A percentile compares a stretch with the other conserved stretches of the same genome.
Evolutionary conservation across 768 basidiomycete species (phyloP).

Genomic region (Podaxis sp.): DNA sequence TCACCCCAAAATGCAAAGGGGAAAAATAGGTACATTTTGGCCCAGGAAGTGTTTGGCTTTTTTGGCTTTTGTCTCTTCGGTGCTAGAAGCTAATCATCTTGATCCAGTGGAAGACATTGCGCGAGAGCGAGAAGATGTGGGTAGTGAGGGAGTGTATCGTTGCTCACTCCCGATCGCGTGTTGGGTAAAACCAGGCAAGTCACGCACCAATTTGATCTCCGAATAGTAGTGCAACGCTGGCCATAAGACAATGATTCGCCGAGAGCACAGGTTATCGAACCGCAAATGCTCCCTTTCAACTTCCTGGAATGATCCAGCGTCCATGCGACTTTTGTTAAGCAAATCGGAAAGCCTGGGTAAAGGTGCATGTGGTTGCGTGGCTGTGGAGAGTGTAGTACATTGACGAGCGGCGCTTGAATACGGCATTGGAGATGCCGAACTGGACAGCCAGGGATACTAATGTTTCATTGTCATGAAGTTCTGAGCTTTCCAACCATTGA

Average conservation of each 20-base stretch:
- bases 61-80: background rate
- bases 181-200: background rate
- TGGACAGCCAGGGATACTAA: background rate
- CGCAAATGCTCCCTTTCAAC: no score
- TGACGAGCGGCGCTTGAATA: background rate
- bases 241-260: background rate
- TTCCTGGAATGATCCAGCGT: background rate
- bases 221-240: background rate
- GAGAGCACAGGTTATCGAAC: background rate
- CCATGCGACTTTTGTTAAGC: background rate
- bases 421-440: background rate
- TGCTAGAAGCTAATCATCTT: background rate
- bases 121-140: no score
- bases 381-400: background rate
- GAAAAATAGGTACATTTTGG: background rate
- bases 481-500: background rate
- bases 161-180: no score
- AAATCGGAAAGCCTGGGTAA: background rate
- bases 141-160: no score
- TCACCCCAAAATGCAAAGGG: background rate
- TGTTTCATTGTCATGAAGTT: background rate
- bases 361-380: background rate
- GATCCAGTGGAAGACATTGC: background rate
- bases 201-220: background rate
- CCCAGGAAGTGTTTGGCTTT: background rate